These are phyloP conservation scores for Verticillium alfalfae DNA, from an alignment of 2,329 filamentous ascomycete species.

Conservation along the genomic window DNA sequence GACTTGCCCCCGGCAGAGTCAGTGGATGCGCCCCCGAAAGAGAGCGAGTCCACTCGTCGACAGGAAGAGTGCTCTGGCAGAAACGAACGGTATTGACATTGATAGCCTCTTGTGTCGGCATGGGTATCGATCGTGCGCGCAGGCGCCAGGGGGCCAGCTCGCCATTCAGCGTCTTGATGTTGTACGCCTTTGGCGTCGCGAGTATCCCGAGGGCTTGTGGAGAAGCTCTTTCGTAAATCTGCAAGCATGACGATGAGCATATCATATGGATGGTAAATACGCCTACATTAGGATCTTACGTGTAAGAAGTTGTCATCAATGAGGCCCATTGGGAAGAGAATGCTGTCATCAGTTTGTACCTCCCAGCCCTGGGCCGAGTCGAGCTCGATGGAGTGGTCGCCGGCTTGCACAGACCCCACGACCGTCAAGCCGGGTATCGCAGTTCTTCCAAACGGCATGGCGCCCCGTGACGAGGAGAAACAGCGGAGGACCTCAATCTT, in stretches of 20 bases:
- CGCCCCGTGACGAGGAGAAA: constrained; percentile 16
- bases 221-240: constrained; percentile 17
- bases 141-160: constrained; percentile 32
- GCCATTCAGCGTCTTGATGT: constrained; percentile 27
- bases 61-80: constrained; percentile 10
- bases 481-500: constrained; percentile 20
- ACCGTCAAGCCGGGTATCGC: constrained; percentile 19
- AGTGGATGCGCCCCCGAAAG: constrained; percentile 7
- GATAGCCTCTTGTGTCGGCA: constrained; percentile 19
- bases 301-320: constrained; percentile 34
- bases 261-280: not conserved
- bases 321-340: constrained; percentile 18
- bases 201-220: not conserved
- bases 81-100: constrained; percentile 15
- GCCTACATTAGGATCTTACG: constrained; percentile 14
- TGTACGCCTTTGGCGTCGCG: constrained; percentile 16
- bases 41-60: constrained; percentile 8
- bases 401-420: constrained; percentile 11
- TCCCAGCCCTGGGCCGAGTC: constrained; percentile 14
- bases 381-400: constrained; percentile 2
- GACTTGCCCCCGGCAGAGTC: constrained; percentile 7
- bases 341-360: constrained; percentile 16
- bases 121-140: constrained; percentile 27
- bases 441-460: constrained; percentile 23
- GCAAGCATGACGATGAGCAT: not conserved